Conservation (phyloP, 768 basidiomycete genomes). For the Mrakia hoshinonis region DNA sequence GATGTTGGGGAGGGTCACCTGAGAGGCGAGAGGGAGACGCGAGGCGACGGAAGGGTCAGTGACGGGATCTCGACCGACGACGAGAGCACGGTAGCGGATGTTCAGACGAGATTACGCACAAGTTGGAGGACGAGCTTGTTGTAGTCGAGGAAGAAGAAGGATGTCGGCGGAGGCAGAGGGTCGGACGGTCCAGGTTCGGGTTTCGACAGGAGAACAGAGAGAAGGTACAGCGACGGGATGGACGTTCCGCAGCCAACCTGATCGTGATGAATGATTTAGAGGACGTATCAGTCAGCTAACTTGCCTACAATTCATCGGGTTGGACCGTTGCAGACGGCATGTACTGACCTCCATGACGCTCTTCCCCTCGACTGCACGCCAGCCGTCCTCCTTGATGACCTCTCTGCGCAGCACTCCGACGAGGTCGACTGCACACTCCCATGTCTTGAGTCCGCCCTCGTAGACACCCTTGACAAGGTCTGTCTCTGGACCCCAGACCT, state of each 20-base stretch:
- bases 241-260: slow-evolving; percentile 92
- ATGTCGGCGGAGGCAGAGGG: slow-evolving; percentile 24
- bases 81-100: not conserved
- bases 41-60: too few relatives aligned
- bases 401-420: slow-evolving; percentile 49
- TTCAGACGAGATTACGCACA: not conserved
- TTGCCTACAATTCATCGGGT: not conserved
- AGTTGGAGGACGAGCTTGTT: slow-evolving; percentile 27
- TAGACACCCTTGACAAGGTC: slow-evolving; percentile 88
- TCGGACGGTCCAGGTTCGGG: slow-evolving; percentile 28
- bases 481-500: slow-evolving; percentile 69
- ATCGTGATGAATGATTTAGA: not conserved
- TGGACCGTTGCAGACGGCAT: too few relatives aligned
- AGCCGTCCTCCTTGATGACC: slow-evolving; percentile 30
- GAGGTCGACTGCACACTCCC: slow-evolving; percentile 90
- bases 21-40: not conserved
- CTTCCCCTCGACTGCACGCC: slow-evolving; percentile 45
- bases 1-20: slow-evolving; percentile 62
- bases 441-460: slow-evolving; percentile 94
- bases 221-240: slow-evolving; percentile 66
- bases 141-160: slow-evolving; percentile 31
- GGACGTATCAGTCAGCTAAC: not conserved
- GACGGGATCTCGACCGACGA: too few relatives aligned
- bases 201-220: slow-evolving; percentile 53
- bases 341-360: slow-evolving; percentile 63